Evolutionary conservation across 2,329 filamentous ascomycete genomes (phyloP), one percentile per base, ranked within the genome.

Genomic region (Talaromyces sp.): DNA sequence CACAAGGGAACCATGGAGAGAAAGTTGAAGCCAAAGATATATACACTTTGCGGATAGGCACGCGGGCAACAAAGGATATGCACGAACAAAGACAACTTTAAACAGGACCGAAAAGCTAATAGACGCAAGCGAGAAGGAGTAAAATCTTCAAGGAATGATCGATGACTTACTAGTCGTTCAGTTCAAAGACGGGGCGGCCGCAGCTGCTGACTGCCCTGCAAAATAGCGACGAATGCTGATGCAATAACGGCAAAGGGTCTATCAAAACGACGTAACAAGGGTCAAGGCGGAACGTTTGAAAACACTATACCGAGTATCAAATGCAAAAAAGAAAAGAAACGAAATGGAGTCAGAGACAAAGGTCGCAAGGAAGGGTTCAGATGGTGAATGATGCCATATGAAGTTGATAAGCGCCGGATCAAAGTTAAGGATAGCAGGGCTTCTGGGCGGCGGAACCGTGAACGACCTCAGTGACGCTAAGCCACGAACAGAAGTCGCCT

Each of bases 141-240:
- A 35, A 22, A 22, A 35, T 2, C 4, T 17, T 9, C 17, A 5
- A 41, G n/a, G 19, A 46, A 35, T 37, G 19, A 8, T 15, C 6
- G 17, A 7, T 40, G 17, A 55, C 53, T 55, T 28, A 55, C 53
- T 17, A 46, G 35, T 15, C 11, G 40, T 55, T 48, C 45, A 35
- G 53, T 55, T 48, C 28, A 21, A 17, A 15, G 19, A 54, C 39
- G 36, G 39, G 10, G 40, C 52, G 25, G 52, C 41, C 41, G 52
- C 52, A 22, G 39, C 39, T 45, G 39, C 28, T 55, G 21, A 41
- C 19, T 46, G 33, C 19, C 28, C 53, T 46, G 52, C 52, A 54
- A 54, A 54, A 25, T 39, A 54, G 52, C 40, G 52, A 45, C 39
- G 39, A 33, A 39, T 40, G 52, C 52, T 33, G 53, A 55, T 35